These are phyloP conservation scores for Mortierella sp. DNA, from an alignment of 371 early-diverging fungal genomes.

Conservation along the genomic window DNA sequence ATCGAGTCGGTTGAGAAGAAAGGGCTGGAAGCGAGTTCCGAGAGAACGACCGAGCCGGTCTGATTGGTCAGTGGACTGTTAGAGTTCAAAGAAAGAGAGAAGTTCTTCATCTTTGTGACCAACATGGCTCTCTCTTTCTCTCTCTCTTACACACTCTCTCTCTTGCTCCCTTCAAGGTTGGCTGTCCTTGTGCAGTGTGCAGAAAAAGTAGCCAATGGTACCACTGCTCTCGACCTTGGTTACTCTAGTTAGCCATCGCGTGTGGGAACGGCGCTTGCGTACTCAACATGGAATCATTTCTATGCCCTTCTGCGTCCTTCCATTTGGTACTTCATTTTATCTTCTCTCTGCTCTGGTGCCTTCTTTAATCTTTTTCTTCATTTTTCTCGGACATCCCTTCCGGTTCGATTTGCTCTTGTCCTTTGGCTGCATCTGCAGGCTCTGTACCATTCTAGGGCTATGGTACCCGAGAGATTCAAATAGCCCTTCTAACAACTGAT, in stretches of 20 bases:
- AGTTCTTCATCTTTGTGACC: not conserved
- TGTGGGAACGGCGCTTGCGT: not conserved
- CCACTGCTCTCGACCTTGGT: not conserved
- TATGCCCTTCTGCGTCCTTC: not conserved
- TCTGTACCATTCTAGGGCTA: too few species aligned
- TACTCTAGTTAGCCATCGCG: not conserved
- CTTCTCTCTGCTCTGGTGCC: not conserved
- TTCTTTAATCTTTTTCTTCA: not conserved
- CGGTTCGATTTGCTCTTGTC: too few species aligned
- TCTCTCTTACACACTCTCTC: not conserved
- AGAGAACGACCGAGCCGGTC: conserved; percentile 10
- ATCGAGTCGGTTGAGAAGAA: too few species aligned
- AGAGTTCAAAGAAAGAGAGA: too few species aligned
- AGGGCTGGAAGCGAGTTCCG: not conserved
- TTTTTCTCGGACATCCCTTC: too few species aligned
- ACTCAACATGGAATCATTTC: too few species aligned
- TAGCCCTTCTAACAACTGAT: too few species aligned
- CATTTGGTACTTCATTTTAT: not conserved
- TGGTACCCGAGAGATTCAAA: too few species aligned
- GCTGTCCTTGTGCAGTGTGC: not conserved
- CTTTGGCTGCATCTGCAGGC: too few species aligned
- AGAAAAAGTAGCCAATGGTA: not conserved
- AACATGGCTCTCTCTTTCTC: not conserved
- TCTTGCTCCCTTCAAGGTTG: not conserved
- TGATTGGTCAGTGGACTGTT: not conserved